Base-by-base conservation (phyloP, 768 basidiomycete genomes). In the Rhodosporidiobolus sp. region DNA sequence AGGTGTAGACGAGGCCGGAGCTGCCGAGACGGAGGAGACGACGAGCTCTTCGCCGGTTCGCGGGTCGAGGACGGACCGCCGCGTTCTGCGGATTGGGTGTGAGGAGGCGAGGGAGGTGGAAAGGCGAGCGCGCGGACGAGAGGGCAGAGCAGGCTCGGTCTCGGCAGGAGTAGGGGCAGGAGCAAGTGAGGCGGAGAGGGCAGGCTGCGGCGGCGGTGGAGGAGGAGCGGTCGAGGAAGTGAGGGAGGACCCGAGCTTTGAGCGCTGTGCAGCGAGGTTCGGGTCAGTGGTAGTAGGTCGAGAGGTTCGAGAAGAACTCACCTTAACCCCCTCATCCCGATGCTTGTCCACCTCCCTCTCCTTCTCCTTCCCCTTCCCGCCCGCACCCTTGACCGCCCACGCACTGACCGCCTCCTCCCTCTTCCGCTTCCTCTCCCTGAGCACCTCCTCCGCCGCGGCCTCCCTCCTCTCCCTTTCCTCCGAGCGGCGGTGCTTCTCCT, bases 401-500 rank as follows among this genome's bases (percentile, higher is more conserved):
- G 54, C 28, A 9, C 64, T 55, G 20, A 24, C 34, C 5, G n/a
- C 66, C 26, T 26, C 45, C 38, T 71, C 55, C 43, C 62, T 32
- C 48, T 32, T 48, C 26, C 57, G 10, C 60, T 60, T 72, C 65
- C 56, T 60, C 56, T 62, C 65, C 62, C 9, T 38, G 7, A 67
- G 35, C 0, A 43, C 62, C 43, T 50, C 49, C 54, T 67, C 65
- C 38, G 56, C 61, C 16, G 17, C 10, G 38, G 26, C 22, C 55
- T 72, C 65, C 10, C 70, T 24, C 48, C 65, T 22, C 43, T 72
- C 65, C 10, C 55, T 8, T 34, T 72, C 70, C 50, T 63, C 65
- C 35, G n/a, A n/a, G 5, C 70, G 30, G 26, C 28, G 46, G 19
- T 38, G 34, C 34, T 49, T 24, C 32, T 72, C 70, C 43, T 45